Evolutionary conservation across 192 early-diverging fungal species (phyloP), one percentile per base, ranked within the genome.

Genomic region (Linnemannia exigua): DNA sequence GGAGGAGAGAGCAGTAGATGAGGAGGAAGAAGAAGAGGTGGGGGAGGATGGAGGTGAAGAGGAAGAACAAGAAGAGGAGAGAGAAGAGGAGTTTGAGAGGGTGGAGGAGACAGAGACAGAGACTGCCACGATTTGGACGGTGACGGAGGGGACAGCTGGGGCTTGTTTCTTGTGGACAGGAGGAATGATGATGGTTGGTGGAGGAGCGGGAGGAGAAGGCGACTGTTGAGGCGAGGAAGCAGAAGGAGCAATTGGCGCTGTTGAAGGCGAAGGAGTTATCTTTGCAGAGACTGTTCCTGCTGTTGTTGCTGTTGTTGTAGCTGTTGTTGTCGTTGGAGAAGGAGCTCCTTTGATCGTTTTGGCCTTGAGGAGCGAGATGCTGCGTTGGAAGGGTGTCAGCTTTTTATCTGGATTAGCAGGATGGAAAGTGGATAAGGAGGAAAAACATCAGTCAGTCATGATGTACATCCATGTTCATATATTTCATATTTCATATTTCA

Each of bases 401-500:
- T 76, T 81, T 51, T 71, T 81, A 54, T 81, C 80, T 80, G 67
- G 33, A 61, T 35, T 48, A 33, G 54, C 51, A 41, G 50, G 36
- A 16, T n/a, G 20, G 16, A 2, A 31, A 15, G 44, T 6, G 16
- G 12, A 25, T 14, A 33, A 63, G 11, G 25, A 28, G 22, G 28
- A 12, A 25, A 63, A 25, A n/a, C n/a, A 5, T 0, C 19, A 52
- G 51, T 52, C 51, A 31, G 28, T 15, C 58, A 63, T n/a, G 25
- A 44, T 44, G 41, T 3, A 44, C n/a, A 9, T 25, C 52, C 52
- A 25, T 25, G 52, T 54, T 25, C 20, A n/a, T 54, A n/a, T n/a
- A 54, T 9, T 51, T 8, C n/a, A 11, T 31, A 25, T 4, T 54
- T 20, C 54, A 5, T 25, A 25, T 25, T 58, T 25, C n/a, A 12